Base-by-base conservation (phyloP, 805 yeast genomes). In the Ogataea saltuana region DNA sequence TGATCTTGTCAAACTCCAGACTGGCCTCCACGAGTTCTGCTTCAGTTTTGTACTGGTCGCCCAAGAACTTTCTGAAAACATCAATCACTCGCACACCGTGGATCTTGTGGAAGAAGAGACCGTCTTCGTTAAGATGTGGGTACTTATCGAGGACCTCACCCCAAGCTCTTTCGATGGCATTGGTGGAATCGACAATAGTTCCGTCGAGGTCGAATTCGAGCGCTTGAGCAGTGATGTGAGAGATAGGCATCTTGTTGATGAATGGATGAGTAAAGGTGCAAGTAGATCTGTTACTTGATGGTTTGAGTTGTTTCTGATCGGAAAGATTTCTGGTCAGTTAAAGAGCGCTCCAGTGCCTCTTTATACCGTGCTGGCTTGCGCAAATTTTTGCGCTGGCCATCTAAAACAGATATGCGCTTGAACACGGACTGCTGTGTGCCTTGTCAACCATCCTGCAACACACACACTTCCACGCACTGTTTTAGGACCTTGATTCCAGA, bases 31-130 rank as follows among this genome's bases (percentile, higher is more conserved):
- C 19, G 8, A 51, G 32, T 7, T 39, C 54, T 34, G 49, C 47
- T 12, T 53, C 56, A 25, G 40, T 33, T 12, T 39, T 39, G 31
- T 41, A 54, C 20, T 45, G 43, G 25, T 52, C 48, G 72, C 75
- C 91, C 54, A 87, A 81, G 75, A 80, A 81, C 61, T 76, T 77
- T 53, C 78, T 78, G 61, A 86, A 77, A 28, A 85, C 84, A 58
- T 88, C 96, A 54, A 77, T 77, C 25, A 95, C 86, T 66, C 96
- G 77, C 62, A 87, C 81, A 30, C 96, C 96, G 67, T 88, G 96
- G 26, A 85, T 76, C 41, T 83, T 78, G 64, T 80, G 76, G 61
- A 85, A 79, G 43, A 86, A 83, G 55, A 83, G 80, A 11, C 56
- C 56, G 30, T 53, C 53, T 19, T 43, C 50, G 38, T 53, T 51